Conservation (phyloP, 768 basidiomycete species). For the Boletus speciosus region DNA sequence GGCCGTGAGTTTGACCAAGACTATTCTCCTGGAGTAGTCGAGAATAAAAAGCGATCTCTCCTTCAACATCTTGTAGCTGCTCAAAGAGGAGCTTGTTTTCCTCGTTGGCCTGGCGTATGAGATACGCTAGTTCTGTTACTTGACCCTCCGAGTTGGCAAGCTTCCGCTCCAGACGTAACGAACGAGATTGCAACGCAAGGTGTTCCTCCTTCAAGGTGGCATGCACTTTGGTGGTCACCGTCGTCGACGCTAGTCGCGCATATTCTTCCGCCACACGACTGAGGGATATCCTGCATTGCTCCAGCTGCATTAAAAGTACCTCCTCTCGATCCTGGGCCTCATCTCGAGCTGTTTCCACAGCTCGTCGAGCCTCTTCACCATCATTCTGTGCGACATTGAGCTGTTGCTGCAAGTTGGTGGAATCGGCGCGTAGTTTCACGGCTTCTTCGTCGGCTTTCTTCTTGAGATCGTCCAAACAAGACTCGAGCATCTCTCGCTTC, state of each 20-base stretch:
- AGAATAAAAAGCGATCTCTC: constrained; percentile 17
- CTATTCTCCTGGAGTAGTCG: constrained; percentile 8
- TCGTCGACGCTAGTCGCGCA: constrained; percentile 43
- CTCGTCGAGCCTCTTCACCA: constrained; percentile 31
- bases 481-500: constrained; percentile 47
- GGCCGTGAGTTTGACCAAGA: neutral
- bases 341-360: constrained; percentile 31
- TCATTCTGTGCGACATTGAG: constrained; percentile 38
- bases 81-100: constrained; percentile 43
- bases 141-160: constrained; percentile 66
- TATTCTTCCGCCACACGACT: constrained; percentile 52
- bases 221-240: constrained; percentile 38
- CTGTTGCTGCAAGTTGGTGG: constrained; percentile 34
- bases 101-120: constrained; percentile 56
- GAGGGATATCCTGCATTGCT: constrained; percentile 46
- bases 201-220: constrained; percentile 40
- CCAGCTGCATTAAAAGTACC: constrained; percentile 47
- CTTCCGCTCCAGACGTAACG: constrained; percentile 61
- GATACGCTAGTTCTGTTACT: constrained; percentile 58
- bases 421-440: constrained; percentile 31
- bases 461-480: constrained; percentile 40
- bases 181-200: constrained; percentile 37
- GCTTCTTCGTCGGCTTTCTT: constrained; percentile 42
- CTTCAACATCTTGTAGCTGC: constrained; percentile 16
- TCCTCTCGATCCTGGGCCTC: constrained; percentile 40